phyloP scores from a whole-genome alignment of 106 monocot genomes.

The Amphibolis antarctica region DNA sequence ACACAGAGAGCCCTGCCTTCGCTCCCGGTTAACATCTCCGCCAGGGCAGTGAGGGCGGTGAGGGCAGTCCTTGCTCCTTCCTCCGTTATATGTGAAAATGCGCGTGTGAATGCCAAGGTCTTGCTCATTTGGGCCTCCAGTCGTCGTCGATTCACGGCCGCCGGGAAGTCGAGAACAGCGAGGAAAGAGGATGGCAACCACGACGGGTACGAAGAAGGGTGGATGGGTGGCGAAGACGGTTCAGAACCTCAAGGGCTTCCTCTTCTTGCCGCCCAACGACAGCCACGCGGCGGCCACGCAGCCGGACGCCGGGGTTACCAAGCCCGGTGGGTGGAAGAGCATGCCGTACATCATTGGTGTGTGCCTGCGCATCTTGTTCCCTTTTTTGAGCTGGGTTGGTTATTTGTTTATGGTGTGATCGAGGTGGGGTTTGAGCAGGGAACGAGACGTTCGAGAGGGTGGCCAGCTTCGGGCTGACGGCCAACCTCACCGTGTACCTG shows the following conservation, averaged over 20 bases:
- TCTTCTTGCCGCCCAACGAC: not conserved
- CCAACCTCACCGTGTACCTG: conserved; percentile 37
- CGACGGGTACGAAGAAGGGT: not conserved
- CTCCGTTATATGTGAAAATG: too few relatives aligned
- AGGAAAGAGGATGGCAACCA: too few relatives aligned
- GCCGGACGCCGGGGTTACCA: not conserved
- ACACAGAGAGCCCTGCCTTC: too few relatives aligned
- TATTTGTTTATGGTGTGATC: not conserved
- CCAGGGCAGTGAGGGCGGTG: too few relatives aligned
- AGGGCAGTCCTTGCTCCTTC: too few relatives aligned
- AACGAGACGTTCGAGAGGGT: conserved; percentile 46
- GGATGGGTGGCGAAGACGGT: not conserved
- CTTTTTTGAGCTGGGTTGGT: too few relatives aligned
- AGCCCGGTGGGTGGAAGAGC: conserved; percentile 7
- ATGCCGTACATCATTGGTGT: conserved; percentile 7
- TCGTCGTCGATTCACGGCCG: too few relatives aligned
- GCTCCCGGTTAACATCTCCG: too few relatives aligned
- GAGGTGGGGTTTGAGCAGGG: conserved; percentile 7
- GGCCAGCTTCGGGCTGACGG: conserved; percentile 27
- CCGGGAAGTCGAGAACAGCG: too few relatives aligned
- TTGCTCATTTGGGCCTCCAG: too few relatives aligned
- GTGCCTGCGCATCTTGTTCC: not conserved
- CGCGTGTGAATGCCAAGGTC: too few relatives aligned
- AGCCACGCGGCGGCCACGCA: not conserved
- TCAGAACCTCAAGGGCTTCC: conserved; percentile 2